Evolutionary conservation across 805 yeast species (phyloP).

Genomic region (Blastobotrys mokoenaii): DNA sequence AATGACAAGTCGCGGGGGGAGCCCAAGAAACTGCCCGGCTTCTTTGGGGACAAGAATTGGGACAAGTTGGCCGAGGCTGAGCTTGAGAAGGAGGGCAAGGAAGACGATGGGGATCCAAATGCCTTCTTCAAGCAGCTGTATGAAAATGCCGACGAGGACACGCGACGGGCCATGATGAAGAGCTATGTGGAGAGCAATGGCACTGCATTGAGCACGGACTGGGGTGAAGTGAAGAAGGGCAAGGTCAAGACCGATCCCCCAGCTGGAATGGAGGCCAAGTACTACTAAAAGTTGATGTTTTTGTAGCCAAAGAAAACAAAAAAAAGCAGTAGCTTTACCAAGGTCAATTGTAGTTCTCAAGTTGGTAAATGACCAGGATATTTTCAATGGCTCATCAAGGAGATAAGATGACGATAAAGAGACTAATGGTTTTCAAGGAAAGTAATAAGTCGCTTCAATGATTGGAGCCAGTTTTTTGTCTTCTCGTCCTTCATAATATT

Average conservation of each 20-base stretch:
- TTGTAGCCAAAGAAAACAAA: neutral
- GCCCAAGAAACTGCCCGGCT: conserved; percentile 2
- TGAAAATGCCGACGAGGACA: conserved; percentile 76
- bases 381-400: neutral
- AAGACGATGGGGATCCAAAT: conserved; percentile 37
- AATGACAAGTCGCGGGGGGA: neutral
- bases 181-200: conserved; percentile 91
- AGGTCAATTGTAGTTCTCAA: no score
- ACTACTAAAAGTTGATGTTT: conserved; percentile 22
- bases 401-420: neutral
- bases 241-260: conserved; percentile 66
- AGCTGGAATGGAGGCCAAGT: conserved; percentile 55
- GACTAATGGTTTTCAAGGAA: conserved; percentile 30
- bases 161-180: conserved; percentile 92
- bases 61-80: conserved; percentile 37
- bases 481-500: conserved; percentile 65
- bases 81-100: conserved; percentile 27
- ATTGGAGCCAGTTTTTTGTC: conserved; percentile 70
- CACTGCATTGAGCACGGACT: conserved; percentile 84
- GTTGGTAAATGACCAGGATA: neutral
- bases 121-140: conserved; percentile 70
- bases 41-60: conserved; percentile 48
- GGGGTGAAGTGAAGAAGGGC: conserved; percentile 74
- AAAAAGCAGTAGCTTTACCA: neutral
- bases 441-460: conserved; percentile 64